Percentiles rank a stretch among this genome's conserved stretches.
phyloP scores from a whole-genome alignment of 345 rosid species.

The Citrus inodora region DNA sequence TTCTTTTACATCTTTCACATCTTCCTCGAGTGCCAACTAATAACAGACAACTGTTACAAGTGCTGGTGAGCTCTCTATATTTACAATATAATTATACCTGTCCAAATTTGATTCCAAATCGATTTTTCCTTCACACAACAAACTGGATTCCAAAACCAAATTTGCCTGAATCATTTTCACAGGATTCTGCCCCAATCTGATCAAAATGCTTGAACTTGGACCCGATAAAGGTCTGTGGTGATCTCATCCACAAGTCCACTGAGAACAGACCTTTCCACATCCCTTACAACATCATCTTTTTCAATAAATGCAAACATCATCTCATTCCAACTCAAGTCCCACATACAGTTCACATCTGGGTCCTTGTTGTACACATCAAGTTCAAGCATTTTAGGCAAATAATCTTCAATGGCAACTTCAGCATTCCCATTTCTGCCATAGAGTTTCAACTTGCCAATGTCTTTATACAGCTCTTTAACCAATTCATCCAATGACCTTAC shows the following conservation, averaged over 20 bases:
- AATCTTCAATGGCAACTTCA: constrained; percentile 46
- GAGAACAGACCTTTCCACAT: constrained; percentile 65
- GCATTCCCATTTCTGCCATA: constrained; percentile 44
- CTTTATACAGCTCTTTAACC: constrained; percentile 51
- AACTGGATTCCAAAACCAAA: background rate
- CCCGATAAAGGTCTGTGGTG: constrained; percentile 44
- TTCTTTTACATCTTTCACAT: no score
- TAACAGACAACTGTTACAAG: no score
- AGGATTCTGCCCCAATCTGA: background rate
- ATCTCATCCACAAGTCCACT: constrained; percentile 65
- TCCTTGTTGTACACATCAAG: constrained; percentile 49
- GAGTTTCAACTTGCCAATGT: constrained; percentile 48
- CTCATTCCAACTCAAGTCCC: constrained; percentile 82
- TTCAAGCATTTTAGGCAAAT: constrained; percentile 62
- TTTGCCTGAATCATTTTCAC: background rate
- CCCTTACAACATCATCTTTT: constrained; percentile 68
- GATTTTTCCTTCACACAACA: background rate
- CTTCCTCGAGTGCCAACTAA: no score
- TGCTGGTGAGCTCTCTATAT: no score
- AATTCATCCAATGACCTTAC: constrained; percentile 53
- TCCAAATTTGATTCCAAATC: no score
- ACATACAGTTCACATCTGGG: constrained; percentile 73
- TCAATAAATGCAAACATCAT: constrained; percentile 42
- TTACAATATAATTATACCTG: no score
- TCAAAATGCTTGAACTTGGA: constrained; percentile 23